Base-by-base conservation (phyloP, 495 filamentous ascomycete species). In the Penicillium cinerascens region DNA sequence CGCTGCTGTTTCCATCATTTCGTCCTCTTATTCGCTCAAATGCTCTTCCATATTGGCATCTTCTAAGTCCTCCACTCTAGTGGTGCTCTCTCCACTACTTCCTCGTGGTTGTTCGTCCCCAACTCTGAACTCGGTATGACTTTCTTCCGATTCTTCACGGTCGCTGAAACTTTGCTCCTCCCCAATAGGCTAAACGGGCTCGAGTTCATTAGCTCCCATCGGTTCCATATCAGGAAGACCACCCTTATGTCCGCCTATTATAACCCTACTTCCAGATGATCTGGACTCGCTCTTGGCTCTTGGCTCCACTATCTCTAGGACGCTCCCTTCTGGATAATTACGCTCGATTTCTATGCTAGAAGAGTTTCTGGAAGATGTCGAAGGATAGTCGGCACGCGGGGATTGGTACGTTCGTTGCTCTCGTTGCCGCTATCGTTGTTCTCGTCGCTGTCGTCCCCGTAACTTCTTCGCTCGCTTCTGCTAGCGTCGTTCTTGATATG, bases 401-500 rank as follows among this genome's bases (percentile, higher is more conserved):
- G 21, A 22, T 51, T 44, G 29, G 3, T 16, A 26, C 41, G 5
- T 44, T n/a, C 26, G 25, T 37, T 44, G 29, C 49, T 51, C 8
- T 44, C 41, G 49, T n/a, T 44, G 27, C n/a, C n/a, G n/a, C 22
- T 23, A 6, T 23, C 22, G 22, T 23, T 23, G 22, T 6, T 23
- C 3, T 23, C 22, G 22, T 23, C 6, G 22, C 20, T 50, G 26
- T 50, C 17, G 47, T 18, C 47, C 33, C 37, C 18, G 25, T 22
- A 51, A 33, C 49, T 44, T 51, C 29, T 44, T 44, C 26, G 39
- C 49, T 51, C 40, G 39, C 41, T 44, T 51, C 41, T 51, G 29
- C 27, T 44, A 18, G 15, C 49, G 39, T 51, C 38, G 39, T 26
- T 51, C 40, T 51, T 13, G 39, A 8, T 13, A 40, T 16, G 49